Percentiles rank a stretch among this genome's conserved stretches.
These are phyloP conservation scores for Chernovozyma aurita DNA, from an alignment of 1,139 yeast genomes.

Conservation along the genomic window DNA sequence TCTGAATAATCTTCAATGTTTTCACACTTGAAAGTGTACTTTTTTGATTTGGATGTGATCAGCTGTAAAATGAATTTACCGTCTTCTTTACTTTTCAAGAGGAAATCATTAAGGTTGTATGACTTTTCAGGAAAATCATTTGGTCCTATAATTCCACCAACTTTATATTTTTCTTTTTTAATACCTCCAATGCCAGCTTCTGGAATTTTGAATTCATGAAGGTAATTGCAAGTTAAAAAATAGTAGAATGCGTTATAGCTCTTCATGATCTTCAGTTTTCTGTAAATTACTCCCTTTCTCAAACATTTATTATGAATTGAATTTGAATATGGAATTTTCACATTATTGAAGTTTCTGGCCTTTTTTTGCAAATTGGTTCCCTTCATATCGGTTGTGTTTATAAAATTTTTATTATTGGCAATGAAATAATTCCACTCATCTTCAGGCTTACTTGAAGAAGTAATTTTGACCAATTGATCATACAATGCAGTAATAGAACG, in stretches of 20 bases:
- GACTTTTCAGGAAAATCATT: slow-evolving; percentile 40
- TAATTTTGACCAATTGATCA: slow-evolving; percentile 4
- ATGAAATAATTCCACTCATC: slow-evolving; percentile 41
- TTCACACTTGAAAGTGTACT: slow-evolving; percentile 37
- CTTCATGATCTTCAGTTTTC: slow-evolving; percentile 40
- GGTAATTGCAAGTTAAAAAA: slow-evolving; percentile 40
- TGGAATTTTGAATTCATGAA: slow-evolving; percentile 38
- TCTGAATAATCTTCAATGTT: slow-evolving; percentile 24
- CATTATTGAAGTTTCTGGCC: slow-evolving; percentile 24
- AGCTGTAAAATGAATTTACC: slow-evolving; percentile 33
- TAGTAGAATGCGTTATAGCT: slow-evolving; percentile 37
- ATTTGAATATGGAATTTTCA: slow-evolving; percentile 31
- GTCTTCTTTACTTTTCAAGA: slow-evolving; percentile 30
- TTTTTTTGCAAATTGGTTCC: slow-evolving; percentile 25
- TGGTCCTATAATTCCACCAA: slow-evolving; percentile 41
- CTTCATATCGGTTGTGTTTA: slow-evolving; percentile 29
- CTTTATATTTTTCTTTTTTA: slow-evolving; percentile 26
- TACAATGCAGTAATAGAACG: slow-evolving; percentile 5
- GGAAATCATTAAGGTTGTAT: slow-evolving; percentile 39
- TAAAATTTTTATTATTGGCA: slow-evolving; percentile 30
- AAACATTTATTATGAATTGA: slow-evolving; percentile 44
- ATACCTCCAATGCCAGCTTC: slow-evolving; percentile 3
- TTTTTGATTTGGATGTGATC: slow-evolving; percentile 24
- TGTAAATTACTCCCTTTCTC: slow-evolving; percentile 39
- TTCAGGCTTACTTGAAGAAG: slow-evolving; percentile 6